These are phyloP conservation scores for Geranium brycei DNA, from an alignment of 345 rosid species.

Conservation along the genomic window DNA sequence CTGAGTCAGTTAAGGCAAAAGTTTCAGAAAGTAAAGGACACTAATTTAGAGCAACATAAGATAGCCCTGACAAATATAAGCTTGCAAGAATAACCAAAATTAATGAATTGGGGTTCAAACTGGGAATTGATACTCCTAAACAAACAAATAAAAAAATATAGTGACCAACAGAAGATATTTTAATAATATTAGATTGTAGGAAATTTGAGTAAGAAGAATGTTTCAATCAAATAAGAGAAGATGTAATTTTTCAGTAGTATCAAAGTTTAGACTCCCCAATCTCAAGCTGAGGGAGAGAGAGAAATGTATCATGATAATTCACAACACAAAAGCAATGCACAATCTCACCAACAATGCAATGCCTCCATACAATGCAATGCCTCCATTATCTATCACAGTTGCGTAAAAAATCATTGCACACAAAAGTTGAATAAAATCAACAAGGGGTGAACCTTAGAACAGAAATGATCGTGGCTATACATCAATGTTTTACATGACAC, in stretches of 20 bases:
- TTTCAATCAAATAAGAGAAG: too few relatives aligned
- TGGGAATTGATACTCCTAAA: neutral
- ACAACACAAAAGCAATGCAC: neutral
- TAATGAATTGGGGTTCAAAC: neutral
- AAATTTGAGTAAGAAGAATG: neutral
- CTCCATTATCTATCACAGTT: neutral
- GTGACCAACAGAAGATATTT: neutral
- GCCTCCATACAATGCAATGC: neutral
- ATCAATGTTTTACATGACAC: neutral
- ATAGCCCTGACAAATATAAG: neutral
- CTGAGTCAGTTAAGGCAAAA: conserved; percentile 9
- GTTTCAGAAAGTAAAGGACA: neutral
- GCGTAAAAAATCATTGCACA: neutral
- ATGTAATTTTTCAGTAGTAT: too few relatives aligned
- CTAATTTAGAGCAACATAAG: neutral
- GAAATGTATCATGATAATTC: neutral
- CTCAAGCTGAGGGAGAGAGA: too few relatives aligned
- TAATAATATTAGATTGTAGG: neutral
- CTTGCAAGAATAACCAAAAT: neutral
- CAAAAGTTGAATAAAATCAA: neutral
- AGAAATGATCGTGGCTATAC: neutral
- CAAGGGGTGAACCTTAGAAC: neutral
- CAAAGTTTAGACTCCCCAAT: too few relatives aligned
- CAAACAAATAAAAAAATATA: neutral
- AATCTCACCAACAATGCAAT: neutral